Evolutionary conservation across 345 rosid species (phyloP), one percentile per base, ranked within the genome.

Genomic region (Gossypium thurberi): DNA sequence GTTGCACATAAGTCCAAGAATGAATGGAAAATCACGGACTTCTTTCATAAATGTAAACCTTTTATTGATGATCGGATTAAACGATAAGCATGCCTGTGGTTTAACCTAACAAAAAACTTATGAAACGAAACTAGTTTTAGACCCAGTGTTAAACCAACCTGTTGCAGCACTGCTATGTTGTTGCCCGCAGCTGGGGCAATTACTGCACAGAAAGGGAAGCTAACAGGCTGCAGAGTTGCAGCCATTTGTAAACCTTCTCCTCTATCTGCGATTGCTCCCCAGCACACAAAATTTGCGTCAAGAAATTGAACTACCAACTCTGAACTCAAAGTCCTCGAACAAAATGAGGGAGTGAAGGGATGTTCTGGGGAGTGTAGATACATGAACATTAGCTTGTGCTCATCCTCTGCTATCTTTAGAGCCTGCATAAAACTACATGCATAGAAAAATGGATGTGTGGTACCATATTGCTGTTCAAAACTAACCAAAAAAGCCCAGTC

Each of bases 271-370:
- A 84, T 63, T 13, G 77, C 86, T 48, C 88, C 88, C 90, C 89
- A 87, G 74, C 67, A 76, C 33, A 89, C 75, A 75, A 89, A 89
- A n/a, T 89, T 87, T 10, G 84, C 80, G 74, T 87, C 82, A 10
- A 89, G 87, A 77, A 80, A 87, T 79, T 89, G 90, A 3, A 79
- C 79, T 26, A 79, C 85, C 18, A 82, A 73, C 63, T 89, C 94
- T 0, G 87, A 87, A 70, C 87, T 33, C 46, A 89, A 53, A 20
- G 88, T 85, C n/a, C 80, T 82, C 17, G 81, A 75, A 66, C 91
- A 85, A 78, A 89, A 89, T 40, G 87, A 78, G 40, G 84, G 85
- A 33, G 88, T 83, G 77, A 87, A 87, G 8, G 91, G 90, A 70
- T 87, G 85, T 9, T 83, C 74, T 1, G 86, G 85, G 0, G 85